Percentiles rank a stretch among this genome's conserved stretches.
phyloP scores from a whole-genome alignment of 2,329 filamentous ascomycete genomes.

The Juglanconis oblonga region DNA sequence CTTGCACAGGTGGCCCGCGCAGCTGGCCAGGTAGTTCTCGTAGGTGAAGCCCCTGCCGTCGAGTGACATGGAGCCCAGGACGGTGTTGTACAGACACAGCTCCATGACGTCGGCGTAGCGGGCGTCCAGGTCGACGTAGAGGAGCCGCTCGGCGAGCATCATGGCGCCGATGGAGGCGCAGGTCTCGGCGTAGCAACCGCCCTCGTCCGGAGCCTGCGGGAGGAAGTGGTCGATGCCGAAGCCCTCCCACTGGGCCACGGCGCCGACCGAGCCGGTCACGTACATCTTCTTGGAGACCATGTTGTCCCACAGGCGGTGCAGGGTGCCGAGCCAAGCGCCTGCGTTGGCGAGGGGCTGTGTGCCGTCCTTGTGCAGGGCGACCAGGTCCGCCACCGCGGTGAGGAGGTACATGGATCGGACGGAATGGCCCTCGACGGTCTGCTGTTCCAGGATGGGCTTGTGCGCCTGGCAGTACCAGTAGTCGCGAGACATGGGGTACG shows the following conservation, averaged over 20 bases:
- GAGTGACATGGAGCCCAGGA: constrained; percentile 55
- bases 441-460: constrained; percentile 50
- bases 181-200: constrained; percentile 61
- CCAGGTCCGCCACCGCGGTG: constrained; percentile 54
- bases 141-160: constrained; percentile 56
- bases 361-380: constrained; percentile 34
- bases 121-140: constrained; percentile 51
- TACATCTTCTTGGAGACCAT: constrained; percentile 63
- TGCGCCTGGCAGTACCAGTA: constrained; percentile 58
- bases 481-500: constrained; percentile 39
- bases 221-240: constrained; percentile 59
- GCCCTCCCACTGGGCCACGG: constrained; percentile 56
- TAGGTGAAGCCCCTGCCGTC: constrained; percentile 59
- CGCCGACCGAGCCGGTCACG: constrained; percentile 59
- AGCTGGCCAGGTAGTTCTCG: constrained; percentile 58
- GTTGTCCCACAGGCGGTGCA: constrained; percentile 54
- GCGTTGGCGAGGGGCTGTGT: constrained; percentile 23
- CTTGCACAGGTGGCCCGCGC: constrained; percentile 44
- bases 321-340: constrained; percentile 33
- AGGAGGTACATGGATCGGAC: constrained; percentile 61
- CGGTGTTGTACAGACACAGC: constrained; percentile 57
- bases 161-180: constrained; percentile 59
- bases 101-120: constrained; percentile 59
- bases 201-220: constrained; percentile 56
- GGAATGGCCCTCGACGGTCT: constrained; percentile 55